Percentiles rank a stretch among this genome's conserved stretches.
Evolutionary conservation across 73 alveolate species (phyloP).

Genomic region (Paramecium bursaria): DNA sequence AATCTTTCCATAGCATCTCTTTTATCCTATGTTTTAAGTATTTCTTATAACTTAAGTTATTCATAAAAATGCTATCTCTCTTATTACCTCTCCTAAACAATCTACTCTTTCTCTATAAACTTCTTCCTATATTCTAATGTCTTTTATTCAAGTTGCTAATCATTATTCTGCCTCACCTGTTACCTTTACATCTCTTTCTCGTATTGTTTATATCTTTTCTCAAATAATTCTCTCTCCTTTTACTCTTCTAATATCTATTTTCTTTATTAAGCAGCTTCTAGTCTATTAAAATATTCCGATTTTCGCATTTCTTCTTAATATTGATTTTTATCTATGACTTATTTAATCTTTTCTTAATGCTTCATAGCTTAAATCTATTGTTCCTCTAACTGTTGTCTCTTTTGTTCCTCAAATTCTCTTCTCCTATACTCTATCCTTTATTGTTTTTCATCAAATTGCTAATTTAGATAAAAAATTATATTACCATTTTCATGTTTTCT

Average conservation of each 20-base stretch:
- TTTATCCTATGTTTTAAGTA: constrained; percentile 32
- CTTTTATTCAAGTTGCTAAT: constrained; percentile 12
- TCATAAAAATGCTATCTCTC: constrained; percentile 17
- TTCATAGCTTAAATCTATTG: constrained; percentile 18
- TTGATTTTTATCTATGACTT: constrained; percentile 45
- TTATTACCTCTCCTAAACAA: constrained; percentile 11
- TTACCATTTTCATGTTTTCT: constrained; percentile 16
- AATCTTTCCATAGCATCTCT: constrained; percentile 46
- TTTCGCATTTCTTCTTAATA: constrained; percentile 26
- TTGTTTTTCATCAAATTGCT: constrained; percentile 30
- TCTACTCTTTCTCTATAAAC: constrained; percentile 29
- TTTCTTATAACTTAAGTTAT: constrained; percentile 5
- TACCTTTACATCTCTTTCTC: constrained; percentile 55
- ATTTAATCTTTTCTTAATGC: constrained; percentile 44
- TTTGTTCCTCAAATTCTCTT: constrained; percentile 54
- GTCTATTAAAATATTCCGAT: constrained; percentile 27
- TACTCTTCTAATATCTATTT: constrained; percentile 5
- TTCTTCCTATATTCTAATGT: constrained; percentile 6
- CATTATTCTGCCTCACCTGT: constrained; percentile 32
- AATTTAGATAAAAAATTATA: not conserved
- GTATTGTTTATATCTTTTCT: not conserved
- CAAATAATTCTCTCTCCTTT: not conserved
- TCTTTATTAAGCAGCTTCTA: constrained; percentile 38
- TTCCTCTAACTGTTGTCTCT: constrained; percentile 24
- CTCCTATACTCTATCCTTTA: constrained; percentile 36